Evolutionary conservation across 148 eudicot genomes (phyloP).

Genomic region (Heliamphora exappendiculata): DNA sequence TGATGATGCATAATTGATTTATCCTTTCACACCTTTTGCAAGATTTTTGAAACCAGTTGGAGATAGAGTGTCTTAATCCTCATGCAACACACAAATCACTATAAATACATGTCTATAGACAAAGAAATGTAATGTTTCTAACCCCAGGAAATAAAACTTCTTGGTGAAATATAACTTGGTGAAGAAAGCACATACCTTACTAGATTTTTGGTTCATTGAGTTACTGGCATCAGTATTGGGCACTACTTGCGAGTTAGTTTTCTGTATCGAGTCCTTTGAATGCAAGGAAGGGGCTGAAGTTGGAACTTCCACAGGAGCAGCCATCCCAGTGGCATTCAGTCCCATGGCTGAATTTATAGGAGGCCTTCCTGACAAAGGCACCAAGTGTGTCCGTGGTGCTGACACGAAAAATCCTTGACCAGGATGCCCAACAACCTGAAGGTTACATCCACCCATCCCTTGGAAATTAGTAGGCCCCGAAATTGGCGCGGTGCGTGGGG

Average conservation of each 20-base stretch:
- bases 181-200: slow-evolving; percentile 27
- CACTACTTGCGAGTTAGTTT: slow-evolving; percentile 21
- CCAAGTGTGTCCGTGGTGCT: slow-evolving; percentile 33
- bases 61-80: background rate
- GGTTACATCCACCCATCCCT: slow-evolving; percentile 42
- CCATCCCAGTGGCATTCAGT: slow-evolving; percentile 23
- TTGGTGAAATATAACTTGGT: background rate
- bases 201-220: slow-evolving; percentile 25
- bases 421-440: slow-evolving; percentile 43
- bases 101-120: background rate
- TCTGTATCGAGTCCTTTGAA: slow-evolving; percentile 21
- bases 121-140: background rate
- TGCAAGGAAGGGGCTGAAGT: slow-evolving; percentile 22
- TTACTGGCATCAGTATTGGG: slow-evolving; percentile 27
- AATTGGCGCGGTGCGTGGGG: slow-evolving; percentile 14
- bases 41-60: background rate
- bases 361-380: slow-evolving; percentile 25
- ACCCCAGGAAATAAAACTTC: background rate
- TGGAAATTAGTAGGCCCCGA: slow-evolving; percentile 32
- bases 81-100: background rate
- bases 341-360: slow-evolving; percentile 28
- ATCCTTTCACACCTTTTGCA: background rate
- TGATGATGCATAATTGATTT: background rate
- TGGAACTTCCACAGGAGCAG: slow-evolving; percentile 22
- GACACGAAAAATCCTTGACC: slow-evolving; percentile 52